phyloP scores from a whole-genome alignment of 495 filamentous ascomycete genomes.

The Aspergillus conjunctus region DNA sequence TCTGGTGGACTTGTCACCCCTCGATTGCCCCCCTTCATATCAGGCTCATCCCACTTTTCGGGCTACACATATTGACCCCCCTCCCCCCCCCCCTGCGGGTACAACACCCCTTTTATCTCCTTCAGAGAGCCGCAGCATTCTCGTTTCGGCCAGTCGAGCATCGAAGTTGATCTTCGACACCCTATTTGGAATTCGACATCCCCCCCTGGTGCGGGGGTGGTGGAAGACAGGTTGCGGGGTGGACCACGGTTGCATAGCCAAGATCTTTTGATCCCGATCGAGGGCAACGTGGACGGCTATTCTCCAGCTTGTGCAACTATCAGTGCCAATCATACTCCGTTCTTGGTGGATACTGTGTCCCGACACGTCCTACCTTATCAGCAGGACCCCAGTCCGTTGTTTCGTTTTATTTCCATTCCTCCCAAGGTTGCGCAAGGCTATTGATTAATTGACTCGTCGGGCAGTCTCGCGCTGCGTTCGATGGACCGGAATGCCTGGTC shows the following conservation, averaged over 20 bases:
- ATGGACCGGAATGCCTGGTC: conserved; percentile 24
- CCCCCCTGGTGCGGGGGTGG: conserved; percentile 22
- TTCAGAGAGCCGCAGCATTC: conserved; percentile 1
- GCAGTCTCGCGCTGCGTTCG: conserved; percentile 19
- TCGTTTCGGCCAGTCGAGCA: neutral
- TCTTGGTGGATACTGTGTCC: conserved; percentile 4
- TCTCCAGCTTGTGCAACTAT: conserved; percentile 14
- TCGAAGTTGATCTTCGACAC: neutral
- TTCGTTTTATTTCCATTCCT: conserved; percentile 4
- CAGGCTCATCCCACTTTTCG: neutral
- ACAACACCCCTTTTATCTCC: neutral
- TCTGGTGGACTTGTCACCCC: neutral
- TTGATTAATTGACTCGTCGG: conserved; percentile 11
- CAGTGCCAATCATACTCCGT: conserved; percentile 22
- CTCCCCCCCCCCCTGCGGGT: neutral
- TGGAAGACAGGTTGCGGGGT: conserved; percentile 26
- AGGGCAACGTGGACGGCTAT: conserved; percentile 26
- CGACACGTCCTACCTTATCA: conserved; percentile 14
- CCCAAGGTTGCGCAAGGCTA: conserved; percentile 19
- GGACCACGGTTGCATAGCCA: conserved; percentile 27
- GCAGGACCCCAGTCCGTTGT: conserved; percentile 6
- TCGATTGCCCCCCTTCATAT: neutral
- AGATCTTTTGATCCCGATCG: conserved; percentile 27
- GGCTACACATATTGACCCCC: neutral
- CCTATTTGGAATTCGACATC: conserved; percentile 4